These are phyloP conservation scores for Penicillium tannophilum DNA, from an alignment of 495 filamentous ascomycete species.

Conservation along the genomic window DNA sequence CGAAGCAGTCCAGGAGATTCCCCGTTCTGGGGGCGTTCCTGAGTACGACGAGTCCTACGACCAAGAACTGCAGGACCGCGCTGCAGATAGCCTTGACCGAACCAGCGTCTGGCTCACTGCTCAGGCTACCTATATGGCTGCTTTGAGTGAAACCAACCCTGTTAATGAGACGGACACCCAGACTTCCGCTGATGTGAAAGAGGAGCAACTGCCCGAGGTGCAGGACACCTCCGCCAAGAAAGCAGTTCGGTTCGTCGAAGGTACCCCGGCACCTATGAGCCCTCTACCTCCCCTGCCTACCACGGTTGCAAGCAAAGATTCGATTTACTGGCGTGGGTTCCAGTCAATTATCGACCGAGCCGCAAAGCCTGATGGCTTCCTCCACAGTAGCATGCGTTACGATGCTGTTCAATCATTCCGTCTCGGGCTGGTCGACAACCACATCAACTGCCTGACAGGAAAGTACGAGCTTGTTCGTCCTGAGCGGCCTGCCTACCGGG, in stretches of 20 bases:
- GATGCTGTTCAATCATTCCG: conserved; percentile 87
- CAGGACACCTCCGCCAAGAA: conserved; percentile 56
- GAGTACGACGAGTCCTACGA: conserved; percentile 74
- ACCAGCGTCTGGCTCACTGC: conserved; percentile 81
- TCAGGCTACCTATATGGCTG: conserved; percentile 75
- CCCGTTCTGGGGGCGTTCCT: conserved; percentile 43
- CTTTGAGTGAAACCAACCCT: conserved; percentile 66
- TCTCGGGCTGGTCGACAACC: conserved; percentile 61
- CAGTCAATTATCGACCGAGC: conserved; percentile 64
- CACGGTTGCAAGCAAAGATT: conserved; percentile 58
- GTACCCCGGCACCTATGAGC: conserved; percentile 44
- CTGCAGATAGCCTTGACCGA: conserved; percentile 70
- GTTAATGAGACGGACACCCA: conserved; percentile 49
- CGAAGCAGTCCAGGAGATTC: conserved; percentile 40
- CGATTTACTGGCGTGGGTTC: conserved; percentile 92
- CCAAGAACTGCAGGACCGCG: conserved; percentile 62
- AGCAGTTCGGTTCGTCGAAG: conserved; percentile 72
- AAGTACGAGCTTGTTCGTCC: conserved; percentile 64
- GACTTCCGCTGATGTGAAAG: conserved; percentile 21
- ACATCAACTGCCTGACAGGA: conserved; percentile 73
- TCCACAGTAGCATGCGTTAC: conserved; percentile 80
- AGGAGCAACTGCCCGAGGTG: conserved; percentile 6
- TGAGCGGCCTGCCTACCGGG: conserved; percentile 50
- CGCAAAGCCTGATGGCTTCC: conserved; percentile 70
- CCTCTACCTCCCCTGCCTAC: conserved; percentile 34